Evolutionary conservation across 306 rosid species (phyloP).

Genomic region (Gynostemma pentaphyllum): DNA sequence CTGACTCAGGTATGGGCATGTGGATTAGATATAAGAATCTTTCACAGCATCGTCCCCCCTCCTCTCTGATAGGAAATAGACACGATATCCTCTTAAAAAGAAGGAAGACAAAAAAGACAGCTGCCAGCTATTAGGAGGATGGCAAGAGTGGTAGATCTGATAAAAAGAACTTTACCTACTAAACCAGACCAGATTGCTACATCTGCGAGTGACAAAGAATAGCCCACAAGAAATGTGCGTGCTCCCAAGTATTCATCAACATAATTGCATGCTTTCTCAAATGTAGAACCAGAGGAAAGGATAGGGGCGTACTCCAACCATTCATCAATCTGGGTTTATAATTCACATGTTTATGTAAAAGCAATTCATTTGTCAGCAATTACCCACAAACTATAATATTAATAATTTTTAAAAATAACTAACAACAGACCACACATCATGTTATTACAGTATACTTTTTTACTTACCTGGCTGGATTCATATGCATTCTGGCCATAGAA

Average conservation of each 20-base stretch:
- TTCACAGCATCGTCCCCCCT: not conserved
- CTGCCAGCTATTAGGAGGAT: not conserved
- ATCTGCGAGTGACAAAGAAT: slow-evolving; percentile 68
- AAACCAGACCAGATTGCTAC: slow-evolving; percentile 79
- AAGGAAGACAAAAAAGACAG: not conserved
- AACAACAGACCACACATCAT: not conserved
- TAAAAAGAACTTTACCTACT: slow-evolving; percentile 38
- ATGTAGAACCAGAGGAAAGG: slow-evolving; percentile 63
- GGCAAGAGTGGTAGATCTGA: not conserved
- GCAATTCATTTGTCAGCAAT: not conserved
- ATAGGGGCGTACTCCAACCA: slow-evolving; percentile 72
- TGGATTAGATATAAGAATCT: not conserved
- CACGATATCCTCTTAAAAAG: not conserved
- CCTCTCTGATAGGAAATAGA: not conserved
- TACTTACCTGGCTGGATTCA: slow-evolving; percentile 57
- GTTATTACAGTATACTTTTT: not conserved
- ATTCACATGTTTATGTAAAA: not conserved
- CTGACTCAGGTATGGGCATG: not conserved
- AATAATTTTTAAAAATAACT: not conserved
- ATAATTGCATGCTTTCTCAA: slow-evolving; percentile 69
- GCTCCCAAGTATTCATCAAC: slow-evolving; percentile 54
- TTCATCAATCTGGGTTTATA: slow-evolving; percentile 47
- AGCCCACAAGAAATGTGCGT: slow-evolving; percentile 46
- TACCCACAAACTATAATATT: not conserved
- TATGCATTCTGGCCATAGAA: slow-evolving; percentile 52